Conservation (phyloP, 2,329 filamentous ascomycete genomes). For the Sarocladiaceae sp. region DNA sequence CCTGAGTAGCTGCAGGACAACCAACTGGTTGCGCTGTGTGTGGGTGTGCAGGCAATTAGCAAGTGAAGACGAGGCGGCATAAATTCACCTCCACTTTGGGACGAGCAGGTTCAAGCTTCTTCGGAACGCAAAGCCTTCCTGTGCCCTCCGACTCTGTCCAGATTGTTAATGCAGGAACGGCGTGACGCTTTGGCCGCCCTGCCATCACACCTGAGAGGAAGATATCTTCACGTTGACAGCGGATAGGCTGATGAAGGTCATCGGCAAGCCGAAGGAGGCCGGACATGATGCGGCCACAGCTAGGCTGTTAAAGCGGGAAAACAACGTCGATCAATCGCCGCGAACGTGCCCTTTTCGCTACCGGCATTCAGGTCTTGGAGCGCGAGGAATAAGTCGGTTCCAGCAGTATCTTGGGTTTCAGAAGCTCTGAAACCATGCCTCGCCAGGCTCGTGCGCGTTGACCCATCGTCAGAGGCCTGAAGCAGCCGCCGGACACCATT, state of each 20-base stretch:
- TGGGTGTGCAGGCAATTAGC: slow-evolving; percentile 1
- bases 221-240: too few relatives aligned
- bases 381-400: too few relatives aligned
- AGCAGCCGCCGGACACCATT: slow-evolving; percentile 5
- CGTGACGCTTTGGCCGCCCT: too few relatives aligned
- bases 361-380: too few relatives aligned
- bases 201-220: too few relatives aligned
- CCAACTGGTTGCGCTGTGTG: background rate
- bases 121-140: too few relatives aligned
- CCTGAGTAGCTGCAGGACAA: background rate
- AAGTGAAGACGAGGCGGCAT: background rate
- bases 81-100: background rate
- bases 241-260: background rate
- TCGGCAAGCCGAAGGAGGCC: background rate
- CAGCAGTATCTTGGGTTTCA: too few relatives aligned
- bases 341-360: too few relatives aligned
- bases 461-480: slow-evolving; percentile 23
- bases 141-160: too few relatives aligned
- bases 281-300: background rate
- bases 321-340: background rate
- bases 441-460: slow-evolving; percentile 14
- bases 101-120: too few relatives aligned
- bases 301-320: background rate
- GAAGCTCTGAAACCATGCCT: slow-evolving; percentile 5
- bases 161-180: too few relatives aligned